A percentile compares a stretch with the other conserved stretches of the same genome.
Evolutionary conservation across 1,284 basidiomycete genomes (phyloP).

Genomic region (Ceratorhiza oryzae-sativae): DNA sequence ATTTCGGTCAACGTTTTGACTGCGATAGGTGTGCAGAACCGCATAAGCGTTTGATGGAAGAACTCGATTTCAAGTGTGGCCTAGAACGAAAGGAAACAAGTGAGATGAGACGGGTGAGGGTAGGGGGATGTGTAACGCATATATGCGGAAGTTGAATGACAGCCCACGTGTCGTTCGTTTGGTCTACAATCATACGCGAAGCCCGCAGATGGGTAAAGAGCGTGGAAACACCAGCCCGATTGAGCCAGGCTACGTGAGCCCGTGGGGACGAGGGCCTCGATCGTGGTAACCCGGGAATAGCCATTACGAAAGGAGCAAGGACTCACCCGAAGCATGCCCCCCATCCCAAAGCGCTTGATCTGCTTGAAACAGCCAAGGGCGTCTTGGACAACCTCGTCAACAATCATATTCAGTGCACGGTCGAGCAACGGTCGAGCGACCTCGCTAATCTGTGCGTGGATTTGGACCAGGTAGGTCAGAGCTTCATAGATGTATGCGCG

Average conservation of each 20-base stretch:
- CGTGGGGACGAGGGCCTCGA: slow-evolving; percentile 1
- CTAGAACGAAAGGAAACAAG: slow-evolving; percentile 53
- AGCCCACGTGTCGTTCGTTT: neutral
- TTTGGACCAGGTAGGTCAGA: slow-evolving; percentile 86
- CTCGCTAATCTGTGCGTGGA: slow-evolving; percentile 89
- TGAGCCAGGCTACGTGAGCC: neutral
- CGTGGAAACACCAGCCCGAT: neutral
- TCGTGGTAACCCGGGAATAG: neutral
- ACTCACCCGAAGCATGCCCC: slow-evolving; percentile 94
- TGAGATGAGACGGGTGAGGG: slow-evolving; percentile 10
- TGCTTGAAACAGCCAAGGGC: slow-evolving; percentile 85
- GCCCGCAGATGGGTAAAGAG: neutral
- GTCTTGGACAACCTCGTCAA: slow-evolving; percentile 83
- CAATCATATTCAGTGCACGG: slow-evolving; percentile 80
- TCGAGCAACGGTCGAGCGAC: slow-evolving; percentile 81
- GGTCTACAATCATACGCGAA: neutral
- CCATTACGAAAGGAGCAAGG: neutral
- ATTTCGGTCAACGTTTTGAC: slow-evolving; percentile 86
- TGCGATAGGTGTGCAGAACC: slow-evolving; percentile 83
- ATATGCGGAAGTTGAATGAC: slow-evolving; percentile 14
- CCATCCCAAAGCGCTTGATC: slow-evolving; percentile 92
- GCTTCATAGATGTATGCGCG: slow-evolving; percentile 93
- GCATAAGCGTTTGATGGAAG: slow-evolving; percentile 92
- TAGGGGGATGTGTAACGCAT: slow-evolving; percentile 5
- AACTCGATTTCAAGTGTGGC: slow-evolving; percentile 99